Percentiles rank a stretch among this genome's conserved stretches.
Conservation (phyloP, 164 flowering plant species). For the Akebia trifoliata region DNA sequence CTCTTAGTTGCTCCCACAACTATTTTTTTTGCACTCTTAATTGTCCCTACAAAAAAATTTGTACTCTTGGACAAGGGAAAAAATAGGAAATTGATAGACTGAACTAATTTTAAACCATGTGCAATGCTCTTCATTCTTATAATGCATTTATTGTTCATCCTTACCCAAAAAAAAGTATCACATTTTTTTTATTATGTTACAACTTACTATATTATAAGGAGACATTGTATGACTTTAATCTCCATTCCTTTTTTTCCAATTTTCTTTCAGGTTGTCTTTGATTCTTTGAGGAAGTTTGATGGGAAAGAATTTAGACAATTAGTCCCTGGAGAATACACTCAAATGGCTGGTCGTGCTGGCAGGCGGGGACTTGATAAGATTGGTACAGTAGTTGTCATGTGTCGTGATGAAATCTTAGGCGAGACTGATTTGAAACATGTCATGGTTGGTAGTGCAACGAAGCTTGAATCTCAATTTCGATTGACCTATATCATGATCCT, state of each 20-base stretch:
- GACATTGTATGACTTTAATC: no score
- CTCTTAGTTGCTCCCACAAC: no score
- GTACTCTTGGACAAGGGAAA: no score
- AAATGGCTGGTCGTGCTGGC: slow-evolving; percentile 99
- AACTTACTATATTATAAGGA: no score
- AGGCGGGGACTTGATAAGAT: slow-evolving; percentile 95
- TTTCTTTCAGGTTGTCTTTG: slow-evolving; percentile 84
- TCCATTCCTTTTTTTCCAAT: neutral
- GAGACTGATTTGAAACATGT: slow-evolving; percentile 74
- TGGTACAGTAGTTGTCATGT: slow-evolving; percentile 88
- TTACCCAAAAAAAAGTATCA: no score
- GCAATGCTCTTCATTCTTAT: no score
- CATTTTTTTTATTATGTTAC: no score
- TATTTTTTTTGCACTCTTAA: no score
- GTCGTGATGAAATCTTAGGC: slow-evolving; percentile 90
- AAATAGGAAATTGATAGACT: no score
- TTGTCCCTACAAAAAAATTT: no score
- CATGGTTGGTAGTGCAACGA: slow-evolving; percentile 83
- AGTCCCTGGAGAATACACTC: slow-evolving; percentile 98
- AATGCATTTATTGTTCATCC: no score
- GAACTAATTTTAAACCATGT: no score
- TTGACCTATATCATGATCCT: slow-evolving; percentile 93
- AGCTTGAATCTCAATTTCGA: slow-evolving; percentile 93
- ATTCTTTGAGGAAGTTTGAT: slow-evolving; percentile 89
- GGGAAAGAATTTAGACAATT: slow-evolving; percentile 91